Conservation (phyloP, 345 rosid genomes). For the Eutrema japonicum region DNA sequence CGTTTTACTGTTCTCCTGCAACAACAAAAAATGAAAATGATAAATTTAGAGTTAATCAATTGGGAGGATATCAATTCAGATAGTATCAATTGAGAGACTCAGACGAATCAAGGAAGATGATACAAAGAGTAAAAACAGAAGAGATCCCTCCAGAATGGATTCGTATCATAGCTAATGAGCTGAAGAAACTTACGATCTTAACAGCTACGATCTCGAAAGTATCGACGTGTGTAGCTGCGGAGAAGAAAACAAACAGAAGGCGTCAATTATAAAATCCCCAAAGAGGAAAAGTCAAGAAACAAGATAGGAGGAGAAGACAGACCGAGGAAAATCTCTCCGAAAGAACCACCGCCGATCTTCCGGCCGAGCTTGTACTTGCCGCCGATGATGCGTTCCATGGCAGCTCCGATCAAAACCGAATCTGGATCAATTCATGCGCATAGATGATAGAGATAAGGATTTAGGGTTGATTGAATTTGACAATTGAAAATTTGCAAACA, state of each 20-base stretch:
- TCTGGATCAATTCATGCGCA: conserved; percentile 29
- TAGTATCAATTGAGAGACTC: too few relatives aligned
- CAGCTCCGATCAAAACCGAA: conserved; percentile 36
- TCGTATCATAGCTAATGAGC: background rate
- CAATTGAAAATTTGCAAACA: background rate
- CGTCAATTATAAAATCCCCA: background rate
- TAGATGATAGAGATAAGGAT: conserved; percentile 26
- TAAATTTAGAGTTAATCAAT: background rate
- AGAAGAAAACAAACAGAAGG: background rate
- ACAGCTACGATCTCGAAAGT: conserved; percentile 92
- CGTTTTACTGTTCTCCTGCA: conserved; percentile 81
- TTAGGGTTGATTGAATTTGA: conserved; percentile 34
- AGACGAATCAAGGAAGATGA: background rate
- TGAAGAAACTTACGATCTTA: conserved; percentile 74
- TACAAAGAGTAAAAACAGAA: background rate
- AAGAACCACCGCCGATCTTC: conserved; percentile 96
- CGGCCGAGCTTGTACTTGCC: conserved; percentile 89
- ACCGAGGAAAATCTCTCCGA: conserved; percentile 90
- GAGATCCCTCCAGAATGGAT: conserved; percentile 19
- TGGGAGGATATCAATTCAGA: background rate
- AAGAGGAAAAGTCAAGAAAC: background rate
- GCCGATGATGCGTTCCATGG: conserved; percentile 82
- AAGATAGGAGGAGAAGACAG: conserved; percentile 19
- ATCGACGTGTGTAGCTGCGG: conserved; percentile 84
- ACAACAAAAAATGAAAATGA: background rate